Percentiles rank a stretch among this genome's conserved stretches.
Conservation (phyloP, 2,329 filamentous ascomycete genomes). For the Fusarium graminum region DNA sequence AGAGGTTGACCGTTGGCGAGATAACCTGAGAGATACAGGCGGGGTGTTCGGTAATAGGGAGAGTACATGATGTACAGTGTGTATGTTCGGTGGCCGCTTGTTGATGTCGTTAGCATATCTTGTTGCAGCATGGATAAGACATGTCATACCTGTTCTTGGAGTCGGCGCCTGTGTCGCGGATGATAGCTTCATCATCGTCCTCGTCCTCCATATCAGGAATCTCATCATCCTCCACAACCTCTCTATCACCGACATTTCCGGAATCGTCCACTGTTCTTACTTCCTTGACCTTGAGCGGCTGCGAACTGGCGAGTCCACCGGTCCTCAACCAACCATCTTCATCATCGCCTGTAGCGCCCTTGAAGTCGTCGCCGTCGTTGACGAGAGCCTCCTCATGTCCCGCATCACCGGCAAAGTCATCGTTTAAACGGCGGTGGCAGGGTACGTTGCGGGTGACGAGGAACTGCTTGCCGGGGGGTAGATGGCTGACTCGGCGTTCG, state of each 20-base stretch:
- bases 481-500: slow-evolving; percentile 80
- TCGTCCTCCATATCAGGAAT: slow-evolving; percentile 99
- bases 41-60: slow-evolving; percentile 94
- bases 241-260: slow-evolving; percentile 83
- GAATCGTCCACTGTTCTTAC: slow-evolving; percentile 91
- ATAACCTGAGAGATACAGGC: slow-evolving; percentile 95
- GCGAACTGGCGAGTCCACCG: slow-evolving; percentile 80
- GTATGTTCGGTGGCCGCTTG: slow-evolving; percentile 90
- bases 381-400: slow-evolving; percentile 90
- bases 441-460: slow-evolving; percentile 95
- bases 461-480: slow-evolving; percentile 93
- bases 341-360: slow-evolving; percentile 63
- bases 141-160: slow-evolving; percentile 60
- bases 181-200: slow-evolving; percentile 96
- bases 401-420: slow-evolving; percentile 91
- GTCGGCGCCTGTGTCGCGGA: slow-evolving; percentile 74
- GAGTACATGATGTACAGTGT: slow-evolving; percentile 99
- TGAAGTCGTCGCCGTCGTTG: slow-evolving; percentile 78
- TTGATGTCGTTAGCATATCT: slow-evolving; percentile 2
- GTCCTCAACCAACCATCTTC: slow-evolving; percentile 95
- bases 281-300: slow-evolving; percentile 81
- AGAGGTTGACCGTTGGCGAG: slow-evolving; percentile 82
- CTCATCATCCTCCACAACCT: slow-evolving; percentile 79
- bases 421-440: slow-evolving; percentile 89
- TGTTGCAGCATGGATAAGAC: background rate